Evolutionary conservation across 2,329 filamentous ascomycete genomes (phyloP), one percentile per base, ranked within the genome.

Genomic region (Lachnellula willkommii): DNA sequence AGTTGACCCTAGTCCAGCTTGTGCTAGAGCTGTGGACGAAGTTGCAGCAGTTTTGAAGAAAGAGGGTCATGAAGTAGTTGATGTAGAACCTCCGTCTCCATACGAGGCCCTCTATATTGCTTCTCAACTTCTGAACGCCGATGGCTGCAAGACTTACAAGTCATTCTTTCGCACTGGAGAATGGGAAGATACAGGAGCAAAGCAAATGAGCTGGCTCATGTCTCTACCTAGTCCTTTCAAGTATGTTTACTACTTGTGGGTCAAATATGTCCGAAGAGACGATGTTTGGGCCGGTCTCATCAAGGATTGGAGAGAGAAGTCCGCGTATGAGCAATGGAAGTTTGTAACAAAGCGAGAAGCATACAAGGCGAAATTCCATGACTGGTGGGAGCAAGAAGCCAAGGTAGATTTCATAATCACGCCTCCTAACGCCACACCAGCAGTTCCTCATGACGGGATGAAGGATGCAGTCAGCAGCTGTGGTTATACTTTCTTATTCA

Each of bases 401-500:
- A 76, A 84, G 47, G 74, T 92, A 61, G 92, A 96, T 71, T 85
- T 92, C 61, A 79, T 96, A 62, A 73, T 96, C 36, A 84, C 88
- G 9, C 88, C 89, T n/a, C 90, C 87, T 0, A 96, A 96, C 70
- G 90, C 92, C 0, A 95, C 90, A 0, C 91, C 92, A 1, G 92
- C 92, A 0, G 82, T 95, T 3, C 91, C 91, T 1, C 91, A 95
- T 69, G 83, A 85, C 47, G 91, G 84, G 0, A 96, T 96, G 90
- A 82, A 83, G 63, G 85, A 93, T 65, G 90, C 90, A 2, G 84
- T 94, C 46, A 88, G 87, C 60, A 90, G 86, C 63, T 96, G 92
- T 66, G 91, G 90, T 1, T 96, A 97, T 68, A 96, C 92, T 0
- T 96, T 96, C 69, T 73, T 96, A 54, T 97, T 94, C 75, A 96